Percentiles rank a stretch among this genome's conserved stretches.
Evolutionary conservation across 305 asterid species (phyloP).

Genomic region (Rubia tinctorum): DNA sequence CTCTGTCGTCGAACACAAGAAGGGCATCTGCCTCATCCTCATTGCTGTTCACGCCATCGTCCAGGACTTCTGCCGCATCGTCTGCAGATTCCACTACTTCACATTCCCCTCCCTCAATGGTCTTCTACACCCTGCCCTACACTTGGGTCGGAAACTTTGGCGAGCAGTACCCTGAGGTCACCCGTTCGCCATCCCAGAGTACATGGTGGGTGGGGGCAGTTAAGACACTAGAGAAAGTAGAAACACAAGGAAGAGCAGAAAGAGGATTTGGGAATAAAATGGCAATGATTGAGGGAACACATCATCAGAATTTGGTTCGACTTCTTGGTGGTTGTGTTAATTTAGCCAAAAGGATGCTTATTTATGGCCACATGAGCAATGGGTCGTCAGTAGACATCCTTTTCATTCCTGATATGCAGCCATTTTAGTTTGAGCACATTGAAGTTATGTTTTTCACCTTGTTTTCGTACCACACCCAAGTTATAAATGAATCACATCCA

Average conservation of each 20-base stretch:
- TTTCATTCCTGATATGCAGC: conserved; percentile 12
- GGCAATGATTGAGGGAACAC: neutral
- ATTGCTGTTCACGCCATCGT: conserved; percentile 70
- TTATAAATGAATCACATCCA: too few relatives aligned
- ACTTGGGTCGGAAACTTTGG: conserved; percentile 81
- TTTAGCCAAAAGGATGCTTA: conserved; percentile 29
- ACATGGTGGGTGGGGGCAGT: neutral
- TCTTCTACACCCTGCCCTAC: conserved; percentile 61
- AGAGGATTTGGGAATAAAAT: conserved; percentile 4
- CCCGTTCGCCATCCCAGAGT: conserved; percentile 50
- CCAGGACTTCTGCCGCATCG: conserved; percentile 85
- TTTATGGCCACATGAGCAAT: conserved; percentile 44
- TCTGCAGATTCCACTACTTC: conserved; percentile 89
- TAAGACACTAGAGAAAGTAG: conserved; percentile 2
- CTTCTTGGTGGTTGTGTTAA: conserved; percentile 3
- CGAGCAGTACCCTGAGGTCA: conserved; percentile 55
- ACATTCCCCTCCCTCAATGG: conserved; percentile 77
- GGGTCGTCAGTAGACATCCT: conserved; percentile 38
- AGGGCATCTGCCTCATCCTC: conserved; percentile 69
- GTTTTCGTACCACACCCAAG: too few relatives aligned
- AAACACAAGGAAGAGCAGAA: neutral
- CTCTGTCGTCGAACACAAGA: conserved; percentile 63
- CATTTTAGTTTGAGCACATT: too few relatives aligned
- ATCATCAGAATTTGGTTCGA: neutral
- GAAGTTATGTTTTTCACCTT: too few relatives aligned